Base-by-base conservation (phyloP, 139 green algal genomes). In the Volvox africanus region DNA sequence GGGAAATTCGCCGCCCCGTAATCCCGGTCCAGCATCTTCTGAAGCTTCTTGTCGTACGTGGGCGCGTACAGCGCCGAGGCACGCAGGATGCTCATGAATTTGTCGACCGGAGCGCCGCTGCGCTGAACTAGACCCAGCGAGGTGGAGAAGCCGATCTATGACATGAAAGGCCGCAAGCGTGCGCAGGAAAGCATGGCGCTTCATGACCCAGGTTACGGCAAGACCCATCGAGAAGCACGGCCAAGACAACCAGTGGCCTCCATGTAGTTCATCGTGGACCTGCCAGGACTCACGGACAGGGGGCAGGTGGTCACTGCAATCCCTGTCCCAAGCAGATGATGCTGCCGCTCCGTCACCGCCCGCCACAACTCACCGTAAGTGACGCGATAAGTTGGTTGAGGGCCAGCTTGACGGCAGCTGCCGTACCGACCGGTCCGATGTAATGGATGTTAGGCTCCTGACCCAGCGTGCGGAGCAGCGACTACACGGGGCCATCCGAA, bases 41-140 rank as follows among this genome's bases (percentile, higher is more conserved):
- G 71, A 69, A 90, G 73, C 73, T 90, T 90, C 73, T 90, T 90
- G 86, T 90, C 86, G 50, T 90, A 90, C 11, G 86, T 90, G 86
- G 86, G 69, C 11, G 86, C 86, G 86, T 90, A 90, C 37, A 90
- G 73, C 44, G 86, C 86, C 19, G 73, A 84, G 50, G 86, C 86
- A 20, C 86, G 86, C 44, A 90, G 69, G 44, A 90, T 83, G 71
- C 14, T 35, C 86, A 90, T 90, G 86, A 90, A 90, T 32, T 62
- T 76, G 44, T 90, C 86, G 50, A 90, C 86, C 0, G 73, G 71
- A 5, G 86, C 86, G 32, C 86, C 86, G 73, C 50, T 77, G 71
- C 86, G 86, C 86, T 90, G 86, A 16, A 90, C 86, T 75, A 90
- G 86, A 11, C 73, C 86, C 86, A 90, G 73, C 26, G 71, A 84